Conservation (phyloP, 345 rosid species). For the Salix arbutifolia region DNA sequence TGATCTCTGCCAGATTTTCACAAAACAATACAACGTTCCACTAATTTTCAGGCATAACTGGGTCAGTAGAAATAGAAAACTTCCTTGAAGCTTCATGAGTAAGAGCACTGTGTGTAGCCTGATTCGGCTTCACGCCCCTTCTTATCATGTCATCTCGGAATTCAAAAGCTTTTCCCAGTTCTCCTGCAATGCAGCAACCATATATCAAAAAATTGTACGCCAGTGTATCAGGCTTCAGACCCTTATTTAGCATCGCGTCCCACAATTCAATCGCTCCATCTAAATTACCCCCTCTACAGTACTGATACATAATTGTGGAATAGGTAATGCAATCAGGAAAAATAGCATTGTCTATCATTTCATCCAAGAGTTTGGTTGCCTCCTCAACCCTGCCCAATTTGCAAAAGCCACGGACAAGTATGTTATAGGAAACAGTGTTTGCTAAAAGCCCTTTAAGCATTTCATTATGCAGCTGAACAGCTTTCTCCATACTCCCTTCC, state of each 20-base stretch:
- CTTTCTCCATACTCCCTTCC: slow-evolving; percentile 67
- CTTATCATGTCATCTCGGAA: slow-evolving; percentile 66
- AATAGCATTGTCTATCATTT: slow-evolving; percentile 53
- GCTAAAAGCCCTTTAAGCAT: slow-evolving; percentile 62
- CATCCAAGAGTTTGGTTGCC: slow-evolving; percentile 50
- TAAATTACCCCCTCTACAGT: slow-evolving; percentile 51
- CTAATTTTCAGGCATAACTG: slow-evolving; percentile 3
- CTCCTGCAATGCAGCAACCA: slow-evolving; percentile 66
- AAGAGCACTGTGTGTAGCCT: slow-evolving; percentile 12
- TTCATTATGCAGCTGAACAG: slow-evolving; percentile 57
- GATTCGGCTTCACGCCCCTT: slow-evolving; percentile 45
- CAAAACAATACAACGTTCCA: neutral
- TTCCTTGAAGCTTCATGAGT: slow-evolving; percentile 9
- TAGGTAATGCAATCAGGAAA: slow-evolving; percentile 82
- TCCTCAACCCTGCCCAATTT: slow-evolving; percentile 61
- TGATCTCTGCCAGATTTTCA: neutral
- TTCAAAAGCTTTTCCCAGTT: slow-evolving; percentile 51
- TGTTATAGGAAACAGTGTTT: slow-evolving; percentile 65
- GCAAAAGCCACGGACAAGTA: slow-evolving; percentile 75
- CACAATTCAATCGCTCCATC: slow-evolving; percentile 59
- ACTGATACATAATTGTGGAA: slow-evolving; percentile 71
- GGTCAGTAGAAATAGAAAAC: neutral
- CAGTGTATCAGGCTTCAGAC: slow-evolving; percentile 60
- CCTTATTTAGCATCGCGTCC: slow-evolving; percentile 61
- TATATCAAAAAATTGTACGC: slow-evolving; percentile 66